These are phyloP conservation scores for Diutina sp. DNA, from an alignment of 1,139 yeast species.

Conservation along the genomic window DNA sequence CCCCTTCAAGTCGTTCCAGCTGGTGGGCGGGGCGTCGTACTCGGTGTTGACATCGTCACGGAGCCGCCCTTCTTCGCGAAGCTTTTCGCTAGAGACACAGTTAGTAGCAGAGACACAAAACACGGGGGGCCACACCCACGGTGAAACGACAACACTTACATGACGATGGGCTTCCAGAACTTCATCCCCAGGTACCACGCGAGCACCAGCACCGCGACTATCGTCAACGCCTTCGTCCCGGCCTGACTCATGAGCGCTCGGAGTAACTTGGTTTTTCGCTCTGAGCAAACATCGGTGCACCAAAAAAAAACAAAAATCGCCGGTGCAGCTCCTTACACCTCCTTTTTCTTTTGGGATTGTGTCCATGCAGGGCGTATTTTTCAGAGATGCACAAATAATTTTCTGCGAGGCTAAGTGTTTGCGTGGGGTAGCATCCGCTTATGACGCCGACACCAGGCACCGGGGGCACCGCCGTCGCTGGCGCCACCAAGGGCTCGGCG, in stretches of 20 bases:
- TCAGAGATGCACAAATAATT: neutral
- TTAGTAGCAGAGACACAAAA: slow-evolving; percentile 4
- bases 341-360: neutral
- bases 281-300: neutral
- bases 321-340: neutral
- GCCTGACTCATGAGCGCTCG: neutral
- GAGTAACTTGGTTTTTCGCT: neutral
- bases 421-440: neutral
- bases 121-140: too few relatives aligned
- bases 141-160: slow-evolving; percentile 27
- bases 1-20: slow-evolving; percentile 26
- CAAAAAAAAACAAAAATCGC: neutral
- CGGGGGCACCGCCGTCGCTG: neutral
- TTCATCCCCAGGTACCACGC: slow-evolving; percentile 43
- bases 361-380: neutral
- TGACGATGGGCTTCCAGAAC: slow-evolving; percentile 63
- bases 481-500: too few relatives aligned
- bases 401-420: neutral
- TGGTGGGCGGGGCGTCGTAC: slow-evolving; percentile 21
- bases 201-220: slow-evolving; percentile 21
- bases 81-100: slow-evolving; percentile 35
- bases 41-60: slow-evolving; percentile 46
- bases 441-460: neutral
- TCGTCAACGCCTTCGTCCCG: slow-evolving; percentile 13
- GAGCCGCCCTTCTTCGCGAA: slow-evolving; percentile 55